Conservation (phyloP, 2,329 filamentous ascomycete genomes). For the Nemania diffusa region DNA sequence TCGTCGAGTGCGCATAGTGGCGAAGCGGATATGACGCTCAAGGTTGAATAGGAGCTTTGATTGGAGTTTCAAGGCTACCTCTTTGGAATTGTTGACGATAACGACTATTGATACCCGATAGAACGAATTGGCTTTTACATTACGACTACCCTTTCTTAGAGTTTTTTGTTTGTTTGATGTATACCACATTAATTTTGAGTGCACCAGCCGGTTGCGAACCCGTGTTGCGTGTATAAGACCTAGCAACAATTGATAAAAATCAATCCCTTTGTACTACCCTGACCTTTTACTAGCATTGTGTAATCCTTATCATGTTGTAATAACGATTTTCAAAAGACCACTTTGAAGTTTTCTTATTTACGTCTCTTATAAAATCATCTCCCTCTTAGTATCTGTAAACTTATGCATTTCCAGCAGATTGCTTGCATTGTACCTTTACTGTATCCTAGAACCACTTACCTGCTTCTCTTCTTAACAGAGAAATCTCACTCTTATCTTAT, state of each 20-base stretch:
- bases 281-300: not conserved
- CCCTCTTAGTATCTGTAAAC: not conserved
- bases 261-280: not conserved
- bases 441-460: not conserved
- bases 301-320: not conserved
- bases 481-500: too few species aligned
- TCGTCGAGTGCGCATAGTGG: slow-evolving; percentile 37
- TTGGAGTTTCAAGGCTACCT: slow-evolving; percentile 10
- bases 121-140: slow-evolving; percentile 29
- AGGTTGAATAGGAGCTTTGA: slow-evolving; percentile 31
- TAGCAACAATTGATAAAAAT: not conserved
- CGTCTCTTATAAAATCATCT: not conserved
- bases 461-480: too few species aligned
- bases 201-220: not conserved
- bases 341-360: not conserved
- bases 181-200: not conserved
- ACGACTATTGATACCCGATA: slow-evolving; percentile 39
- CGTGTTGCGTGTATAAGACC: slow-evolving; percentile 12
- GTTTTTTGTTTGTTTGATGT: slow-evolving; percentile 20
- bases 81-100: slow-evolving; percentile 31
- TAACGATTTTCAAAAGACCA: not conserved
- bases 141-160: slow-evolving; percentile 12
- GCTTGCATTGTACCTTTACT: not conserved
- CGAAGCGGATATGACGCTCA: slow-evolving; percentile 35
- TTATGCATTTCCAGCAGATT: not conserved